phyloP scores from a whole-genome alignment of 1,139 yeast genomes.

The Insectozyma bohioensis region DNA sequence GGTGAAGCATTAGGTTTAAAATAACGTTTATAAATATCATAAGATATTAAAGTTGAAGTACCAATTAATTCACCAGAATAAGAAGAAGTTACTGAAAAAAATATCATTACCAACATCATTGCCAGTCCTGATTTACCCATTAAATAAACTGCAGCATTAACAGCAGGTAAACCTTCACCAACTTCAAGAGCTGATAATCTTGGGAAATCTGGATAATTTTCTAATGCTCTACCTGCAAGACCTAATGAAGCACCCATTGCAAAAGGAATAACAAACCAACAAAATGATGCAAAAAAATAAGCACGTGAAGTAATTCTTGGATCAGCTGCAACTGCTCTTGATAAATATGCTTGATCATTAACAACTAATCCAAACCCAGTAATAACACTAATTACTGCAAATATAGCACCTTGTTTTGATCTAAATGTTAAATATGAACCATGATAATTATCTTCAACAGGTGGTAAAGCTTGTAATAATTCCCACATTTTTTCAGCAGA shows the following conservation, averaged over 20 bases:
- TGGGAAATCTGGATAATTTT: constrained; percentile 28
- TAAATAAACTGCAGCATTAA: constrained; percentile 40
- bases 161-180: constrained; percentile 43
- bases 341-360: constrained; percentile 61
- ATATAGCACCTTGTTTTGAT: constrained; percentile 41
- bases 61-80: constrained; percentile 51
- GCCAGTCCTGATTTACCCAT: constrained; percentile 47
- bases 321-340: constrained; percentile 31
- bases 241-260: constrained; percentile 46
- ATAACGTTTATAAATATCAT: constrained; percentile 48
- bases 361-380: constrained; percentile 62
- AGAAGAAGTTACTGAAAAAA: constrained; percentile 51
- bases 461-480: constrained; percentile 35
- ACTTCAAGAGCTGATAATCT: constrained; percentile 21
- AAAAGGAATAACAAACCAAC: constrained; percentile 43
- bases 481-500: constrained; percentile 49
- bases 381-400: constrained; percentile 30
- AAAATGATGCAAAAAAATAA: constrained; percentile 44
- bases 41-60: constrained; percentile 44
- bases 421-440: constrained; percentile 50
- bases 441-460: constrained; percentile 42
- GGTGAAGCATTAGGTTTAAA: constrained; percentile 44
- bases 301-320: constrained; percentile 36
- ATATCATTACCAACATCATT: constrained; percentile 44
- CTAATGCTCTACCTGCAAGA: constrained; percentile 32